Evolutionary conservation across 2,329 filamentous ascomycete genomes (phyloP).

Genomic region (Bimuria novae-zelandiae): DNA sequence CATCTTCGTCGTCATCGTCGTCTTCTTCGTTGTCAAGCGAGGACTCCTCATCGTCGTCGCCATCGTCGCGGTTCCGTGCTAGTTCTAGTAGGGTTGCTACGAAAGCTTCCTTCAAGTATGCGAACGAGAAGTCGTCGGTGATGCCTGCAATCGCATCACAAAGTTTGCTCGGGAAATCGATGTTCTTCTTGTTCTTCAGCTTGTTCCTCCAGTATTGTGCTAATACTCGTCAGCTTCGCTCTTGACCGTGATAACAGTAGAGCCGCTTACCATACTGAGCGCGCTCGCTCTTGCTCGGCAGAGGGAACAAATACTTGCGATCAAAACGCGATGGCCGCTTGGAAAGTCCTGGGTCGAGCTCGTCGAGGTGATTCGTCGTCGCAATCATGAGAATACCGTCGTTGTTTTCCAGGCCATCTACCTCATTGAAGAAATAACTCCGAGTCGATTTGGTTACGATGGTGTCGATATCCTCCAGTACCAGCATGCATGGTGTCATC

Average conservation of each 20-base stretch:
- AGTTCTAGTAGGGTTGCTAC: conserved; percentile 66
- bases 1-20: conserved; percentile 49
- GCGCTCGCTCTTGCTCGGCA: conserved; percentile 60
- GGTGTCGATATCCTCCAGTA: conserved; percentile 50
- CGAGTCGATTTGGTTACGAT: conserved; percentile 43
- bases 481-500: conserved; percentile 47
- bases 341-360: conserved; percentile 52
- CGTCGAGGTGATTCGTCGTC: conserved; percentile 46
- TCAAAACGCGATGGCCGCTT: conserved; percentile 71
- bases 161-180: conserved; percentile 65
- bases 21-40: conserved; percentile 27
- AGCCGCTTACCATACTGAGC: conserved; percentile 58
- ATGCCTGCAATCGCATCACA: conserved; percentile 64
- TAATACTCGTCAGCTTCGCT: conserved; percentile 21
- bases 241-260: background rate
- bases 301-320: conserved; percentile 67
- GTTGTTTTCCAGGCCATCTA: conserved; percentile 48
- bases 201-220: conserved; percentile 63
- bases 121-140: conserved; percentile 69
- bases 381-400: conserved; percentile 51
- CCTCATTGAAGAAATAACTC: conserved; percentile 50
- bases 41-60: conserved; percentile 22
- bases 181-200: conserved; percentile 59
- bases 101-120: conserved; percentile 72
- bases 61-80: conserved; percentile 44